Evolutionary conservation across 345 rosid genomes (phyloP), one percentile per base, ranked within the genome.

Genomic region (Adansonia digitata): DNA sequence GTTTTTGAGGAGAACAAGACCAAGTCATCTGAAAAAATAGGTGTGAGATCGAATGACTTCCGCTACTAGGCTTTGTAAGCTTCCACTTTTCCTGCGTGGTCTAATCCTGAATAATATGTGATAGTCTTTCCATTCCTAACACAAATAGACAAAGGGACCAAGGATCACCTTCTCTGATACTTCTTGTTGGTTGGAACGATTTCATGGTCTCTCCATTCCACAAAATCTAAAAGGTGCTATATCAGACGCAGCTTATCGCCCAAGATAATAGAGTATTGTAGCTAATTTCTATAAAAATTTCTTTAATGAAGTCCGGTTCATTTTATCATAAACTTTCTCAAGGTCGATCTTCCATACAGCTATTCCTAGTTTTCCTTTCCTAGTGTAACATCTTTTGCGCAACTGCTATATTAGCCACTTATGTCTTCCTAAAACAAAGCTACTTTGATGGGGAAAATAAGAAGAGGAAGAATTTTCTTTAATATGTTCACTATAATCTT

Each of bases 241-340:
- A 13, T 0, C 14, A 0, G 18, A 46, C 2, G 9, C 17, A 13
- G 0, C 14, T 14, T 18, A 46, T 46, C 0, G 14, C 14, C 1
- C 13, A 14, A 1, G 17, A 0, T 2, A 46, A 0, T 0, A 46
- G 1, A 0, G 17, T 11, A 0, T 18, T 14, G 2, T 5, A 1
- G 0, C 51, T 18, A 46, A 46, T 13, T 2, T 46, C 51, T 2
- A 13, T 0, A 4, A 46, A 5, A 1, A 13, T 14, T 46, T 14
- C 17, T 2, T 14, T 12, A 1, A 46, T 3, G 17, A 46, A 46
- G 0, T 4, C 51, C 3, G 14, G 18, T 12, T 46, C 51, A 46
- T 46, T 46, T 46, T 46, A 46, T 46, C 51, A 3, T 46, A 46
- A 3, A 18, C 51, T 46, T 46, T 46, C 18, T 46, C 51, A 9